phyloP scores from a whole-genome alignment of 169 alveolate species.

The Babesia ovata region DNA sequence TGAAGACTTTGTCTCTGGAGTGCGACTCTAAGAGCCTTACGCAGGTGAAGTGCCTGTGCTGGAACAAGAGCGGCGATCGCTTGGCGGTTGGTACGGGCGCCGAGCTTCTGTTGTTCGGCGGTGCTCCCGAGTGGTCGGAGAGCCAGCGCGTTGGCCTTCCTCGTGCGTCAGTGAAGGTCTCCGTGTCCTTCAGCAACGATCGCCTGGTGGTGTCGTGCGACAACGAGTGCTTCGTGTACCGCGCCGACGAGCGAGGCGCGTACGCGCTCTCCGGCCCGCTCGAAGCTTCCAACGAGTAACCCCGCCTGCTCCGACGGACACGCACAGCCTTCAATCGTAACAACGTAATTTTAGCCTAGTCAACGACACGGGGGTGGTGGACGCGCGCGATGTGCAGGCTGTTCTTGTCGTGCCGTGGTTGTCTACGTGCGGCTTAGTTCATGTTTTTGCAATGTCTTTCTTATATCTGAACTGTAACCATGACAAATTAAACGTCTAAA shows the following conservation, averaged over 20 bases:
- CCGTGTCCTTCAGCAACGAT: constrained; percentile 56
- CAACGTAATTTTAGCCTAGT: neutral
- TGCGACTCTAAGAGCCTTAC: constrained; percentile 10
- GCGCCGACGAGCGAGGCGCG: constrained; percentile 42
- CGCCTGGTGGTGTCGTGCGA: constrained; percentile 45
- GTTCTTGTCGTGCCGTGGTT: no score
- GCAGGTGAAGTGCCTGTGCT: constrained; percentile 24
- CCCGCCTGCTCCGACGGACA: no score
- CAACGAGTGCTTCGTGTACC: constrained; percentile 26
- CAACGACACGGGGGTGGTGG: no score
- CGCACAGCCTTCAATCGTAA: neutral
- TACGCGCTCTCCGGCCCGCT: constrained; percentile 17
- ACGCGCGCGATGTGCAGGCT: no score
- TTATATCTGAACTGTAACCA: no score
- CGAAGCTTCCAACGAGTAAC: constrained; percentile 7
- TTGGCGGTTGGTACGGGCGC: constrained; percentile 44
- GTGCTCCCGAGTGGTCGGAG: constrained; percentile 21
- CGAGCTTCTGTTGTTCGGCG: constrained; percentile 29
- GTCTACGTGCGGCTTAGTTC: no score
- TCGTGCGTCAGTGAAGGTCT: neutral
- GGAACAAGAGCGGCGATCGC: constrained; percentile 41
- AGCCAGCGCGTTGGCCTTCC: constrained; percentile 31
- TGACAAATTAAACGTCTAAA: no score
- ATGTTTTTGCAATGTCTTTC: no score
- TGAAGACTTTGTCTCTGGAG: constrained; percentile 41